Evolutionary conservation across 495 filamentous ascomycete genomes (phyloP).

Genomic region (Jackrogersella minutella): DNA sequence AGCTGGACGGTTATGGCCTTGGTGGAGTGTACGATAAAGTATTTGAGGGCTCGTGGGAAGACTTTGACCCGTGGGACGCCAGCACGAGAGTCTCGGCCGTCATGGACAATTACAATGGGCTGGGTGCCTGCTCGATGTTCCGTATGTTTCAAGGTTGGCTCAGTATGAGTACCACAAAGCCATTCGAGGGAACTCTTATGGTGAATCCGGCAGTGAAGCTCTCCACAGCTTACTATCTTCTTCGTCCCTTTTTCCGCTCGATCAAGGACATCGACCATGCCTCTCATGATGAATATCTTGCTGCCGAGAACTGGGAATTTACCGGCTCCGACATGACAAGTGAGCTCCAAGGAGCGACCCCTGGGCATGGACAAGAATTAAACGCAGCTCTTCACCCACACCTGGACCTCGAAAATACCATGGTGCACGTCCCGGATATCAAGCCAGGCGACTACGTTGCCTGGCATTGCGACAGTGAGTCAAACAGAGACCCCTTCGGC

Average conservation of each 20-base stretch:
- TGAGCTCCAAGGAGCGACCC: conserved; percentile 77
- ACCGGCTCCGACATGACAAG: conserved; percentile 60
- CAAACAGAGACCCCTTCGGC: not conserved
- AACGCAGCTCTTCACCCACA: conserved; percentile 77
- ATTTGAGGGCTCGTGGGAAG: conserved; percentile 79
- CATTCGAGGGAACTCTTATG: conserved; percentile 79
- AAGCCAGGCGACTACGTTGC: conserved; percentile 86
- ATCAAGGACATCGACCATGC: conserved; percentile 31
- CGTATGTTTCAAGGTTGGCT: conserved; percentile 91
- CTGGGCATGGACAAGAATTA: conserved; percentile 80
- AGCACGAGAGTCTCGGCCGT: conserved; percentile 71
- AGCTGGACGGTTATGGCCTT: conserved; percentile 75
- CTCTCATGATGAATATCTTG: conserved; percentile 42
- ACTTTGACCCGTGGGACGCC: conserved; percentile 82
- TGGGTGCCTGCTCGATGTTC: conserved; percentile 84
- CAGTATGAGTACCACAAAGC: conserved; percentile 74
- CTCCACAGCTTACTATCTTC: conserved; percentile 79
- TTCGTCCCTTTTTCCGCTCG: conserved; percentile 84
- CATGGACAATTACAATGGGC: conserved; percentile 81
- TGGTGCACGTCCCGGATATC: conserved; percentile 82
- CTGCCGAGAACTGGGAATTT: conserved; percentile 56
- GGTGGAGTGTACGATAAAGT: conserved; percentile 76
- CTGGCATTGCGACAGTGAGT: conserved; percentile 87
- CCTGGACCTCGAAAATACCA: conserved; percentile 72
- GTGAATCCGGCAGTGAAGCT: conserved; percentile 82